Conservation (phyloP, 2,329 filamentous ascomycete species). For the Chlorencoelia australis region DNA sequence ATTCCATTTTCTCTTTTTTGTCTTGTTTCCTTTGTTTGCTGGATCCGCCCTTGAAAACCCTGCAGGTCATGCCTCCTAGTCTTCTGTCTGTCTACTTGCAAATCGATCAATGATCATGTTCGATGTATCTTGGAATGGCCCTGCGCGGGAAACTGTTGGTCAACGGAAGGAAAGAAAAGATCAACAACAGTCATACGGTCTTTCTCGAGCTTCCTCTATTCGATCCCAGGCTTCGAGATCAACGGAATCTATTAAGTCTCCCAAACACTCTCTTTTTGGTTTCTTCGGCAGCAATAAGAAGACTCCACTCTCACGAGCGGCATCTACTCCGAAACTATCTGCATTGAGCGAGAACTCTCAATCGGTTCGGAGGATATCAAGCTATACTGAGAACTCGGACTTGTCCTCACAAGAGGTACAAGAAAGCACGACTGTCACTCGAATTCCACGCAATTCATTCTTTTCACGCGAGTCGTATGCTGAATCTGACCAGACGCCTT, state of each 20-base stretch:
- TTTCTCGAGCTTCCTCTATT: slow-evolving; percentile 11
- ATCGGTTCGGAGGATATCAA: slow-evolving; percentile 11
- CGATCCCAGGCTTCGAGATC: slow-evolving; percentile 16
- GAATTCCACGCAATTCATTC: slow-evolving; percentile 7
- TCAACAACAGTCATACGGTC: slow-evolving; percentile 9
- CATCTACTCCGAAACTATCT: slow-evolving; percentile 4
- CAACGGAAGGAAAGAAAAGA: slow-evolving; percentile 24
- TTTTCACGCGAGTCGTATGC: slow-evolving; percentile 8
- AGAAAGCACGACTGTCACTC: slow-evolving; percentile 7
- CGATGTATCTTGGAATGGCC: slow-evolving; percentile 26
- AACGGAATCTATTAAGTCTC: slow-evolving; percentile 9
- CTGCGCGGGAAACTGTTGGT: slow-evolving; percentile 23
- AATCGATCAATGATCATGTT: too few relatives aligned
- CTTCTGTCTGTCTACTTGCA: too few relatives aligned
- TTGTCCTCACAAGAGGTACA: slow-evolving; percentile 5
- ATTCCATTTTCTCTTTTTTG: too few relatives aligned
- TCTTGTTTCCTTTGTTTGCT: too few relatives aligned
- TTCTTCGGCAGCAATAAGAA: slow-evolving; percentile 28
- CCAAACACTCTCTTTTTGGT: slow-evolving; percentile 13
- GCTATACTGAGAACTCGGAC: slow-evolving; percentile 14
- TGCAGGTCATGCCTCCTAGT: too few relatives aligned
- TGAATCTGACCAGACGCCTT: slow-evolving; percentile 10
- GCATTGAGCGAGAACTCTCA: slow-evolving; percentile 5
- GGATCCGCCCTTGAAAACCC: too few relatives aligned
- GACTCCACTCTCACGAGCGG: neutral